These are phyloP conservation scores for Setaria italica DNA, from an alignment of 202 grass and related monocot genomes.

Conservation along the genomic window DNA sequence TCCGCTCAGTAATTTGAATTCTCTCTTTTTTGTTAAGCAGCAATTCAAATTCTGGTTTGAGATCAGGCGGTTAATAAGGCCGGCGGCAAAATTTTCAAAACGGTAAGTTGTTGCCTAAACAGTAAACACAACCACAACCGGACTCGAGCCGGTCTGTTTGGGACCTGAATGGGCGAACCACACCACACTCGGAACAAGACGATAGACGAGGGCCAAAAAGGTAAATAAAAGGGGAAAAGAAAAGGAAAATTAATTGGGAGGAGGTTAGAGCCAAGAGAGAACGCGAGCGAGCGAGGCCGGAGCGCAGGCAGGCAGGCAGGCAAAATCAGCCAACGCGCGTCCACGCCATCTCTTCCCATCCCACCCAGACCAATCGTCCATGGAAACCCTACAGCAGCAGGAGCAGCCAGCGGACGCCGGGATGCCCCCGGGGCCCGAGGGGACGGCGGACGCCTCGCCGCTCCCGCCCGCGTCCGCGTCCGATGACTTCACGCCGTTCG, in stretches of 20 bases:
- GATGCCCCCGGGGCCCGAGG: not conserved
- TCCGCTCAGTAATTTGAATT: not conserved
- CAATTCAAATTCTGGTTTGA: not conserved
- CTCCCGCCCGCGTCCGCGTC: not conserved
- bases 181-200: not conserved
- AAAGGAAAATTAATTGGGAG: conserved; percentile 25
- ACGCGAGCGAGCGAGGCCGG: not conserved
- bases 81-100: not conserved
- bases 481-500: conserved; percentile 41
- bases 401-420: not conserved
- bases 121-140: not conserved
- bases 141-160: not conserved
- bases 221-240: not conserved
- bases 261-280: conserved; percentile 29
- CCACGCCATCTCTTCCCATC: conserved; percentile 26
- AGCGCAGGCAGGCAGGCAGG: not conserved
- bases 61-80: not conserved
- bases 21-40: not conserved
- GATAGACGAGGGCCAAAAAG: not conserved
- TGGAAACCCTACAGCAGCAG: conserved; percentile 26
- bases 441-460: not conserved
- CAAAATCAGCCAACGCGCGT: conserved; percentile 31
- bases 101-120: not conserved
- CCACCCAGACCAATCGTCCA: conserved; percentile 50
- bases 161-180: not conserved